Evolutionary conservation across 129 eudicot genomes (phyloP).

Genomic region (Helichrysum umbraculigerum): DNA sequence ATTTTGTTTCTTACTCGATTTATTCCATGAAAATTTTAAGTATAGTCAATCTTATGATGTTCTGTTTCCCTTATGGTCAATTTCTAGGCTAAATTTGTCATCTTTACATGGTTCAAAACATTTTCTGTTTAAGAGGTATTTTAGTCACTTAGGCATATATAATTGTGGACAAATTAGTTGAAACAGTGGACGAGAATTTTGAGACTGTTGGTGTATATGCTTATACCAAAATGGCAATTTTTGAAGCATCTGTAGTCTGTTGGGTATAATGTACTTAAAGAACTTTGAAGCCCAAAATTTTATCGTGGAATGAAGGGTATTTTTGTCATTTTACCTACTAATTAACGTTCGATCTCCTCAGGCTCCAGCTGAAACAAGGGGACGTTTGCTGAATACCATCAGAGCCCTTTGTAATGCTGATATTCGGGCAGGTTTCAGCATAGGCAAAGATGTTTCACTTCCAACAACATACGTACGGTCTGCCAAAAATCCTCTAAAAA

Average conservation of each 20-base stretch:
- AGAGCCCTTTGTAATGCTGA: slow-evolving; percentile 68
- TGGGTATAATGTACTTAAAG: neutral
- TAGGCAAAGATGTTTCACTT: slow-evolving; percentile 66
- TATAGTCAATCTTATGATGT: neutral
- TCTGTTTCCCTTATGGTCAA: neutral
- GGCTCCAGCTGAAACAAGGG: slow-evolving; percentile 71
- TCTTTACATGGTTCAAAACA: neutral
- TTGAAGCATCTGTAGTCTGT: neutral
- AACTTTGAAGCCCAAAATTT: no score
- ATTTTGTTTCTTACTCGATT: no score
- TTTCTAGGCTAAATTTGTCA: neutral
- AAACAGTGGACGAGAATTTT: no score
- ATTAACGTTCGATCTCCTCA: slow-evolving; percentile 24
- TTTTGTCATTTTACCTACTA: neutral
- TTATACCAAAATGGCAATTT: no score
- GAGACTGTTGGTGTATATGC: no score
- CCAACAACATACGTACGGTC: slow-evolving; percentile 55
- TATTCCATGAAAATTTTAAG: no score
- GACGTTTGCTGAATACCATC: slow-evolving; percentile 45
- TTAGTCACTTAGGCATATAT: neutral
- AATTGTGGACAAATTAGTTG: no score
- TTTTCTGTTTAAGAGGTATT: neutral
- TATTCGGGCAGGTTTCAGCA: slow-evolving; percentile 40
- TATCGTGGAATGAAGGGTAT: slow-evolving; percentile 3
- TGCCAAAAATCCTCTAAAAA: slow-evolving; percentile 44